Conservation (phyloP, 139 green algal genomes). For the Volvox reticuliferus region DNA sequence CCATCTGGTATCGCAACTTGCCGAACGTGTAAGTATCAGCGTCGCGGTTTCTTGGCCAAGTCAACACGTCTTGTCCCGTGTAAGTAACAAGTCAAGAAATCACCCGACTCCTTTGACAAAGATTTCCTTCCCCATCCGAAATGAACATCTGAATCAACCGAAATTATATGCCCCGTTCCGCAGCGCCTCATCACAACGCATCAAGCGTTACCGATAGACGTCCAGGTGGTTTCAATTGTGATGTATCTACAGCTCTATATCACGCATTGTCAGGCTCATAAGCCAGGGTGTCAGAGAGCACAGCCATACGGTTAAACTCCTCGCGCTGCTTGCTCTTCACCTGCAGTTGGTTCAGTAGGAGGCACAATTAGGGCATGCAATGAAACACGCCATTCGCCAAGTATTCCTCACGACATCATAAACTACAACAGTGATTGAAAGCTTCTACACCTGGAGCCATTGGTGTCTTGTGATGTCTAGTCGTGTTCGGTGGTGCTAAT, state of each 20-base stretch:
- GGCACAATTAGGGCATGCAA: neutral
- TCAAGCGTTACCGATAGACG: no score
- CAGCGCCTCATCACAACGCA: no score
- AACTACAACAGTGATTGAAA: neutral
- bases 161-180: no score
- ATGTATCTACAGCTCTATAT: neutral
- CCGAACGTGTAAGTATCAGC: no score
- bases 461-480: neutral
- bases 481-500: neutral
- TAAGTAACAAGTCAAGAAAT: no score
- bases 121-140: no score
- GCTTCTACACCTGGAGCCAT: neutral
- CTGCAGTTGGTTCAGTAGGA: slow-evolving; percentile 37
- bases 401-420: neutral
- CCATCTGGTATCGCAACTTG: no score
- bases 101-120: no score
- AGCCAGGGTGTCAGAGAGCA: slow-evolving; percentile 73
- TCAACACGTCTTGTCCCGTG: no score
- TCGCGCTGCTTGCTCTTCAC: slow-evolving; percentile 76
- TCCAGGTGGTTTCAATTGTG: no score
- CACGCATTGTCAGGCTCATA: slow-evolving; percentile 67
- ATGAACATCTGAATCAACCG: no score
- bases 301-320: slow-evolving; percentile 72
- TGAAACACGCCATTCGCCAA: neutral
- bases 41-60: no score